Percentiles rank a stretch among this genome's conserved stretches.
Evolutionary conservation across 805 yeast species (phyloP).

Genomic region (Saturnispora mendoncae): DNA sequence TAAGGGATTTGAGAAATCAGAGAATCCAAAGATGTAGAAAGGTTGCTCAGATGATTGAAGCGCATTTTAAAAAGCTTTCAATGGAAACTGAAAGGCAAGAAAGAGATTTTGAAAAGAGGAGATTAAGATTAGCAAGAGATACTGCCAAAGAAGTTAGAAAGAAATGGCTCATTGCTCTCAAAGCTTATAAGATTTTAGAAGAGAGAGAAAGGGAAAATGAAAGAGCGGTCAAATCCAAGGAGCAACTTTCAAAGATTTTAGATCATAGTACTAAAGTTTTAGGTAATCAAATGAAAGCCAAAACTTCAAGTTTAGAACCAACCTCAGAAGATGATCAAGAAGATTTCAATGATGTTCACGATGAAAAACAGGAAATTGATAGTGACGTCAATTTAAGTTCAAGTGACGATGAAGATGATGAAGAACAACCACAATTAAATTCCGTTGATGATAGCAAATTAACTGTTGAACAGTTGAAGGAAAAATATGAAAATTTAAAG

Average conservation of each 20-base stretch:
- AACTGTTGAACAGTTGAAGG: constrained; percentile 45
- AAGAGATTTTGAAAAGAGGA: constrained; percentile 65
- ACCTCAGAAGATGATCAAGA: constrained; percentile 11
- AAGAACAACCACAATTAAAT: constrained; percentile 9
- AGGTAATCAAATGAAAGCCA: constrained; percentile 67
- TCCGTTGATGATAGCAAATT: constrained; percentile 39
- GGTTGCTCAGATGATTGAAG: constrained; percentile 75
- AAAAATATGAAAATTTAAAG: constrained; percentile 44
- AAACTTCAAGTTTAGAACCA: constrained; percentile 20
- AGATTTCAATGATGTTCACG: constrained; percentile 12
- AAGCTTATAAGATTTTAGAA: constrained; percentile 65
- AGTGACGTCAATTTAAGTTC: constrained; percentile 20
- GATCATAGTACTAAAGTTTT: constrained; percentile 86
- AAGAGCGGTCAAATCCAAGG: constrained; percentile 73
- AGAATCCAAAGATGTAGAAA: constrained; percentile 62
- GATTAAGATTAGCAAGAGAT: constrained; percentile 63
- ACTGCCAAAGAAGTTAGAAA: constrained; percentile 79
- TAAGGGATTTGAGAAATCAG: constrained; percentile 54
- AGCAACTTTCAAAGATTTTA: constrained; percentile 77
- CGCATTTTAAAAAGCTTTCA: constrained; percentile 72
- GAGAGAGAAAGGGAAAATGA: constrained; percentile 72
- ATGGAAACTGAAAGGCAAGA: constrained; percentile 82
- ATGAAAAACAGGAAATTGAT: constrained; percentile 20
- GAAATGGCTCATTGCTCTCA: constrained; percentile 85
- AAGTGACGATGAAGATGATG: constrained; percentile 24